Evolutionary conservation across 306 rosid genomes (phyloP).

Genomic region (Cicer cuneatum): DNA sequence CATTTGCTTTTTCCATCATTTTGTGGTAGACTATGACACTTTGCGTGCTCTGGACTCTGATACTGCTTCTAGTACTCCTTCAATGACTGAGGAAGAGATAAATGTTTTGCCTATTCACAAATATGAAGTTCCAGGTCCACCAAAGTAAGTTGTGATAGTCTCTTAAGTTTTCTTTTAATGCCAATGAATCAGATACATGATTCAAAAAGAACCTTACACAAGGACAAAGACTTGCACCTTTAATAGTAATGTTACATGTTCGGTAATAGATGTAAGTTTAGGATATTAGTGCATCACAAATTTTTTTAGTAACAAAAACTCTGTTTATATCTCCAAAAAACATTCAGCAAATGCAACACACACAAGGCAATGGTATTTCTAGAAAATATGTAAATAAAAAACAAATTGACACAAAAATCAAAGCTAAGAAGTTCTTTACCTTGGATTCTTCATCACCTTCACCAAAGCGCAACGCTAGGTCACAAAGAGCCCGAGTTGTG

Average conservation of each 20-base stretch:
- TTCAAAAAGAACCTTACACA: neutral
- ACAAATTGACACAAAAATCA: neutral
- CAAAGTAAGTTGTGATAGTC: slow-evolving; percentile 51
- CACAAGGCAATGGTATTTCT: neutral
- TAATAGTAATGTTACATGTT: neutral
- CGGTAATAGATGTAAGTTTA: neutral
- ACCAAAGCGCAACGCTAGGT: slow-evolving; percentile 93
- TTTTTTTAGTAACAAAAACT: neutral
- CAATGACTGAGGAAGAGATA: slow-evolving; percentile 69
- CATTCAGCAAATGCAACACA: slow-evolving; percentile 29
- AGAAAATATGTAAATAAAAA: neutral
- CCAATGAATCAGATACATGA: slow-evolving; percentile 10
- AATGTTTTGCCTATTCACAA: slow-evolving; percentile 67
- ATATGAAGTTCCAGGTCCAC: slow-evolving; percentile 48
- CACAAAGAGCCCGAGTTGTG: slow-evolving; percentile 96
- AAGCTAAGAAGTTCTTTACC: slow-evolving; percentile 56
- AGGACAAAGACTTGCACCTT: neutral
- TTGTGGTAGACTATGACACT: slow-evolving; percentile 51
- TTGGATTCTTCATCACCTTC: slow-evolving; percentile 99
- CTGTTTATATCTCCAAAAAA: neutral
- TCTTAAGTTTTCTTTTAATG: neutral
- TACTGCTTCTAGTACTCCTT: slow-evolving; percentile 50
- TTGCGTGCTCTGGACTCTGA: slow-evolving; percentile 46
- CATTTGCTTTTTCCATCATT: slow-evolving; percentile 26
- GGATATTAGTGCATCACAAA: neutral